Base-by-base conservation (phyloP, 1,284 basidiomycete genomes). In the Puccinia brachypodii region DNA sequence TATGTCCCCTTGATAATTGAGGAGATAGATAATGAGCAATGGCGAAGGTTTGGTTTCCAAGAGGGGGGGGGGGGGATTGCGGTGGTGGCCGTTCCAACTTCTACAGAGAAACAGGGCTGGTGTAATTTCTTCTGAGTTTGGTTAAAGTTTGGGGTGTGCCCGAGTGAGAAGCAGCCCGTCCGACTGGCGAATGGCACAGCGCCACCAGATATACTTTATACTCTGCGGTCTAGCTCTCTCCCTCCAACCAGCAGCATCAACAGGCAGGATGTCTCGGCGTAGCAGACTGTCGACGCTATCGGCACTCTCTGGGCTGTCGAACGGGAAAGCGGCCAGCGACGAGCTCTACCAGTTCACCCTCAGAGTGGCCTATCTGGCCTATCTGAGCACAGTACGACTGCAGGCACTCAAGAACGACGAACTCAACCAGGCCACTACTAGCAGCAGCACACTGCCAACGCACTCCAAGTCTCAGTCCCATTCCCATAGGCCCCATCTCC, bases 381-480 rank as follows among this genome's bases (percentile, higher is more conserved):
- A 81, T 50, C 72, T 81, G 42, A 58, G 50, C 38, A 56, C 79
- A 0, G 62, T 42, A 36, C 79, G 79, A 8, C 44, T 66, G n/a
- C 36, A 6, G 19, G 72, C 72, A 33, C 9, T 72, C 69, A 74
- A 74, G 72, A 60, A 40, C n/a, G 72, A 74, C 9, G 72, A 74
- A 13, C 36, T 38, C n/a, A 28, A 56, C 11, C 19, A 22, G 7
- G 36, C 33, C 8, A 33, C 4, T 28, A 22, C 8, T 25, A 72
- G 8, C 9, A 25, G 19, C 47, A 62, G 40, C 22, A 19, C 19
- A 50, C 28, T n/a, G 3, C 44, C 83, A 89, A 88, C 84, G 89
- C 90, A 87, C 88, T 89, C 84, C 85, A 87, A 86, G 86, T 87
- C 42, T 53, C 74, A 31, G 66, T 83, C n/a, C 83, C 64, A 68